phyloP scores from a whole-genome alignment of 257 asterid genomes.

The Nicotiana otophora region DNA sequence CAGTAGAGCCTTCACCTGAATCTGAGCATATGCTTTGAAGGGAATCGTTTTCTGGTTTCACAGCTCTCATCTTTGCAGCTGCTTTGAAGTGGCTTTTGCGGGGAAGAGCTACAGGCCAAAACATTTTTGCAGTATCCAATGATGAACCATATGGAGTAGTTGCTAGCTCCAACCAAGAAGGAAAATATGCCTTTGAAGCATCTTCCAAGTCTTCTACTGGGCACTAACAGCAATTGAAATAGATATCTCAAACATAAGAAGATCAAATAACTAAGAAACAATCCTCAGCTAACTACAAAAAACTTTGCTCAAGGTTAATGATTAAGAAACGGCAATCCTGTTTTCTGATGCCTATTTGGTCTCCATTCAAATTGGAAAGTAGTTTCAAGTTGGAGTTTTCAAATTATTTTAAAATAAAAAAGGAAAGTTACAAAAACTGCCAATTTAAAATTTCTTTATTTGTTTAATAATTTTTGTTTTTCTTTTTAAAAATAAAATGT shows the following conservation, averaged over 20 bases:
- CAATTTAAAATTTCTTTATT: no score
- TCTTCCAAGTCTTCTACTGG: conserved; percentile 68
- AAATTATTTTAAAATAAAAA: no score
- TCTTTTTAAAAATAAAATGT: no score
- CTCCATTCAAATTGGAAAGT: neutral
- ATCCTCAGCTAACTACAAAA: neutral
- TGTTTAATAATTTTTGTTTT: no score
- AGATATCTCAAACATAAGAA: conserved; percentile 2
- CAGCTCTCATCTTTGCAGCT: conserved; percentile 97
- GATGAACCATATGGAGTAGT: conserved; percentile 90
- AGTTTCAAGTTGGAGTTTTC: no score
- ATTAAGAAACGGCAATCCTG: neutral
- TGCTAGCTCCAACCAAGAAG: conserved; percentile 88
- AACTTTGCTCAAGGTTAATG: neutral
- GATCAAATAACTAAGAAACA: neutral
- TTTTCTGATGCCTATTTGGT: neutral
- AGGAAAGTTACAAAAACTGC: no score
- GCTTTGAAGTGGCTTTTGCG: conserved; percentile 96
- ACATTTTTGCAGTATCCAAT: conserved; percentile 80
- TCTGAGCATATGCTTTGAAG: conserved; percentile 37
- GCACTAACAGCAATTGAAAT: conserved; percentile 48
- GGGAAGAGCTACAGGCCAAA: conserved; percentile 94
- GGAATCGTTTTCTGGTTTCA: conserved; percentile 52
- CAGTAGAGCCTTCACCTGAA: conserved; percentile 34
- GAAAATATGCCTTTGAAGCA: conserved; percentile 70